These are phyloP conservation scores for Pyricularia sp. DNA, from an alignment of 2,329 filamentous ascomycete species.

Conservation along the genomic window DNA sequence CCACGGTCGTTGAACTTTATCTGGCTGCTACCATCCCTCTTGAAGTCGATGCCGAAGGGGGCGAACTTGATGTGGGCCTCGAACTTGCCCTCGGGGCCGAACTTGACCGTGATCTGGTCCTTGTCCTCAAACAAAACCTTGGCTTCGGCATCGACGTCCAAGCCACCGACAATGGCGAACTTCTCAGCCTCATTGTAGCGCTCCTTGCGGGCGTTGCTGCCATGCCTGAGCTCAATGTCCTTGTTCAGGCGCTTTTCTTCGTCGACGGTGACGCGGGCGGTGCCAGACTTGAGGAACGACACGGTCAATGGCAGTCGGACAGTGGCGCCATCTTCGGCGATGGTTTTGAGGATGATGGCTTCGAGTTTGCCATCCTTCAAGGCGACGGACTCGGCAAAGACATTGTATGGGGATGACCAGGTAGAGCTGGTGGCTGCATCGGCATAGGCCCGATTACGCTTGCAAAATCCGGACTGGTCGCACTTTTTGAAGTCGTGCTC, in stretches of 20 bases:
- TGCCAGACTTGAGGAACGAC: constrained; percentile 83
- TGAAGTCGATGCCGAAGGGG: constrained; percentile 81
- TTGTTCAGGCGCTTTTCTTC: constrained; percentile 85
- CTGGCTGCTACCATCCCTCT: constrained; percentile 70
- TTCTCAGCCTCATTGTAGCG: constrained; percentile 87
- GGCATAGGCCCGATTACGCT: constrained; percentile 83
- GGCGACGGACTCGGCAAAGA: constrained; percentile 61
- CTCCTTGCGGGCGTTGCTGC: constrained; percentile 79
- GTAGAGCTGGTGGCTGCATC: constrained; percentile 59
- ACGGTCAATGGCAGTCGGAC: constrained; percentile 75
- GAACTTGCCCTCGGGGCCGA: constrained; percentile 66
- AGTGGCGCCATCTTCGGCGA: constrained; percentile 54
- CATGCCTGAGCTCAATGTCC: constrained; percentile 78
- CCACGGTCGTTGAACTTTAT: constrained; percentile 87
- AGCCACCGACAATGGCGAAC: constrained; percentile 77
- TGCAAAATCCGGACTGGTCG: constrained; percentile 92
- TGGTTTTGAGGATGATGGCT: constrained; percentile 72
- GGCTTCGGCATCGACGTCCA: constrained; percentile 67
- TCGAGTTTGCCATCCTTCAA: constrained; percentile 75
- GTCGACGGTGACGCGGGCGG: constrained; percentile 79
- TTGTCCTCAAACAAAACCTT: constrained; percentile 57
- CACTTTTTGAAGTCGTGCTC: constrained; percentile 97
- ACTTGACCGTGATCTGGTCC: constrained; percentile 64
- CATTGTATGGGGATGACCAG: constrained; percentile 74
- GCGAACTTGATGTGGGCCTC: constrained; percentile 76